Base-by-base conservation (phyloP, 768 basidiomycete genomes). In the Mycena alexandri region DNA sequence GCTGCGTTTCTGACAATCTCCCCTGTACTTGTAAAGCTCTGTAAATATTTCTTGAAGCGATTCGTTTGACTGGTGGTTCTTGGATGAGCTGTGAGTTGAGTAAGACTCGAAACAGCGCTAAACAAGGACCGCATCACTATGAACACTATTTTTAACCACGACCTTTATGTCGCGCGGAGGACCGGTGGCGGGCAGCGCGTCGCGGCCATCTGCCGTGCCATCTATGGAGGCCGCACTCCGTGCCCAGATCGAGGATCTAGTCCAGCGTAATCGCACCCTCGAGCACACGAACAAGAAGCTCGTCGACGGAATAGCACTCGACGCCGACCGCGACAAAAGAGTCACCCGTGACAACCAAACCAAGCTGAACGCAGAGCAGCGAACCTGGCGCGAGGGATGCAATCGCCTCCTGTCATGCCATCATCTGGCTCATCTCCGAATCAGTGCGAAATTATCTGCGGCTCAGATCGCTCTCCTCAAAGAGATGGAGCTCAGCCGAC, bases 161-260 rank as follows among this genome's bases (percentile, higher is more conserved):
- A 38, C 38, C 48, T 22, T 22, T 9, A 69, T 68, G 69, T 68
- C 64, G 21, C 61, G 72, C 33, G 71, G 64, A 51, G 58, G 54
- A 43, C 38, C 33, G 14, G 41, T 53, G 16, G 61, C 29, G 24
- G 34, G 9, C 17, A 53, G 29, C 34, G 63, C 54, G 63, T 57
- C 54, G 46, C 54, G 62, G 22, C 9, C 57, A 12, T 57, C 64
- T 42, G 47, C 50, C 22, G 66, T 57, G 22, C 60, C 83, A 77
- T 41, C 76, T 76, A 55, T 91, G 72, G 86, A 87, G 68, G 82
- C 87, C 25, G 84, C 89, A 5, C 86, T 90, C 75, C 88, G 88
- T 65, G 78, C 83, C 3, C 91, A 93, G 75, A 92, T 94, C 55
- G 85, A 90, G 54, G 90, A 93, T 47, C 86, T 94, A 58, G 90